Conservation (phyloP, 306 rosid species). For the Rosa multiflora region DNA sequence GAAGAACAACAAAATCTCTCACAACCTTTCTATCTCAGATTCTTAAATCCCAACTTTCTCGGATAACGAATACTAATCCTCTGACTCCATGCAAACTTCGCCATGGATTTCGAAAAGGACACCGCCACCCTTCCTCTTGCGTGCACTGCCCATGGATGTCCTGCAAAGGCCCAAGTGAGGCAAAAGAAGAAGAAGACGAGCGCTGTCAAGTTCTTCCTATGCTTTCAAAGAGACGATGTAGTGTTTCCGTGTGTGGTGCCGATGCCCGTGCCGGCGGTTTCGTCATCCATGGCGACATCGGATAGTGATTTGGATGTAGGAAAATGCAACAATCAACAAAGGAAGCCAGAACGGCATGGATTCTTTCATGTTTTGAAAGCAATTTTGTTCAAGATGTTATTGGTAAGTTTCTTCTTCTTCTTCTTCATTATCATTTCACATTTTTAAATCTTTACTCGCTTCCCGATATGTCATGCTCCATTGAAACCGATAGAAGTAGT, state of each 20-base stretch:
- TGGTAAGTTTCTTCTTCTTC: background rate
- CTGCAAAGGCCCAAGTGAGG: background rate
- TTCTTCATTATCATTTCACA: background rate
- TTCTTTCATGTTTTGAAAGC: conserved; percentile 24
- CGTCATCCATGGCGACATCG: background rate
- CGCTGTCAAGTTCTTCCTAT: conserved; percentile 9
- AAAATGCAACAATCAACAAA: background rate
- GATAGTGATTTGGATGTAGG: conserved; percentile 4
- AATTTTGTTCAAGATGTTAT: conserved; percentile 11
- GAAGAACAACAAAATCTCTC: background rate
- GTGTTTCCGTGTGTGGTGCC: background rate
- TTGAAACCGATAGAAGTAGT: too few relatives aligned
- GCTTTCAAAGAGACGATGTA: conserved; percentile 19
- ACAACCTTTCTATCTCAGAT: conserved; percentile 6
- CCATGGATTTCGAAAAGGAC: conserved; percentile 1
- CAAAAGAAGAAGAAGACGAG: background rate
- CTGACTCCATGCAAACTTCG: background rate
- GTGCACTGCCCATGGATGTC: background rate
- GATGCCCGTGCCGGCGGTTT: background rate
- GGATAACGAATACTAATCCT: background rate
- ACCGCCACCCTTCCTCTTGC: background rate
- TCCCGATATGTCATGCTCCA: background rate
- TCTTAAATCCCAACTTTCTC: conserved; percentile 16
- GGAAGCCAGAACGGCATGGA: background rate
- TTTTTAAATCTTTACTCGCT: background rate